Evolutionary conservation across 352 stramenopile genomes (phyloP).

Genomic region (Pythium dissotocum): DNA sequence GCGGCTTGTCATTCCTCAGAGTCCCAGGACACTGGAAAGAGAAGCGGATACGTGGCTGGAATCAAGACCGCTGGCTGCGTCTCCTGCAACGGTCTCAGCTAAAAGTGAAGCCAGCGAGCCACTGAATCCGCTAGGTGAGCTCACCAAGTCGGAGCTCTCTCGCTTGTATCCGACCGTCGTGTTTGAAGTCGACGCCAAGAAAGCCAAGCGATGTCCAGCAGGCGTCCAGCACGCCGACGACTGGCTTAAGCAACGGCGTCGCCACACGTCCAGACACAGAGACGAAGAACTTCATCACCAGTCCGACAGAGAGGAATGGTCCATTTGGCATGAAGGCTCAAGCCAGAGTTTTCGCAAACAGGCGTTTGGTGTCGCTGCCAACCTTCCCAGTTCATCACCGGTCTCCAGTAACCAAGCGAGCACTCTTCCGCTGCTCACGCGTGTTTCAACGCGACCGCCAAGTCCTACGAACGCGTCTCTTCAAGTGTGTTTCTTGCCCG

Average conservation of each 20-base stretch:
- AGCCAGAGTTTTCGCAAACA: constrained; percentile 6
- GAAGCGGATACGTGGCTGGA: constrained; percentile 1
- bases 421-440: not conserved
- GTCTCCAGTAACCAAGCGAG: not conserved
- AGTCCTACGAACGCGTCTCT: constrained; percentile 2
- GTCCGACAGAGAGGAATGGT: not conserved
- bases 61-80: constrained; percentile 8
- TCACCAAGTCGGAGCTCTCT: constrained; percentile 5
- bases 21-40: not conserved
- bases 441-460: not conserved
- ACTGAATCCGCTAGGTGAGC: not conserved
- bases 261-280: not conserved
- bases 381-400: not conserved
- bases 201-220: constrained; percentile 15
- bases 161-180: constrained; percentile 16
- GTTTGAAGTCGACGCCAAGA: constrained; percentile 21
- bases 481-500: constrained; percentile 24
- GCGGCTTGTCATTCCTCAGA: not conserved
- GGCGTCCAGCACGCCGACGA: constrained; percentile 27
- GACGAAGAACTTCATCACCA: not conserved
- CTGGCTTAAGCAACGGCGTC: constrained; percentile 14
- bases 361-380: not conserved
- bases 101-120: not conserved
- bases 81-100: not conserved
- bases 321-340: not conserved